phyloP scores from a whole-genome alignment of 2,329 filamentous ascomycete genomes.

The Aureobasidium sp. region DNA sequence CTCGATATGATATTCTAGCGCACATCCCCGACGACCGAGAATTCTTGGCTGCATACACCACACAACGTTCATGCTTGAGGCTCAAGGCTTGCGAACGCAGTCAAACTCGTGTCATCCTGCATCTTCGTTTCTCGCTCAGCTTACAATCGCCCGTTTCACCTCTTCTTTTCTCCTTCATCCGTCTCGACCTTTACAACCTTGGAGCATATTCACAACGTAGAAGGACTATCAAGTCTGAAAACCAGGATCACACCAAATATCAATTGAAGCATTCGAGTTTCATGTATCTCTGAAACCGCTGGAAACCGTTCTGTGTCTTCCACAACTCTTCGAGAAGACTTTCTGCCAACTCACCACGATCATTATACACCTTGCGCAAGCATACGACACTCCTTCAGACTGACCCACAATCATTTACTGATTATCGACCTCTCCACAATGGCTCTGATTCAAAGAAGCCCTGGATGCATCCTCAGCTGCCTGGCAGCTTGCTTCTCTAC shows the following conservation, averaged over 20 bases:
- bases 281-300: background rate
- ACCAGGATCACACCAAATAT: background rate
- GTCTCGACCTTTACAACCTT: background rate
- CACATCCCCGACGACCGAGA: constrained; percentile 11
- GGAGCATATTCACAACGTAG: background rate
- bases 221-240: background rate
- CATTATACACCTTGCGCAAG: background rate
- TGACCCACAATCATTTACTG: background rate
- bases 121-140: constrained; percentile 5
- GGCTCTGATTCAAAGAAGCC: background rate
- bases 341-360: background rate
- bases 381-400: background rate
- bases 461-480: constrained; percentile 13
- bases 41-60: constrained; percentile 14
- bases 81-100: constrained; percentile 3
- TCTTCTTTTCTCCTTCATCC: constrained; percentile 4
- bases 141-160: constrained; percentile 10
- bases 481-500: constrained; percentile 10
- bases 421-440: background rate
- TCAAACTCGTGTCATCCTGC: constrained; percentile 13
- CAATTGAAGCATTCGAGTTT: background rate
- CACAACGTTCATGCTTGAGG: constrained; percentile 14
- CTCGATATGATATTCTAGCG: constrained; percentile 14
- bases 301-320: background rate
- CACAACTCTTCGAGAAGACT: background rate